A percentile compares a stretch with the other conserved stretches of the same genome.
Conservation (phyloP, 345 rosid genomes). For the Mallotus nudiflorus region DNA sequence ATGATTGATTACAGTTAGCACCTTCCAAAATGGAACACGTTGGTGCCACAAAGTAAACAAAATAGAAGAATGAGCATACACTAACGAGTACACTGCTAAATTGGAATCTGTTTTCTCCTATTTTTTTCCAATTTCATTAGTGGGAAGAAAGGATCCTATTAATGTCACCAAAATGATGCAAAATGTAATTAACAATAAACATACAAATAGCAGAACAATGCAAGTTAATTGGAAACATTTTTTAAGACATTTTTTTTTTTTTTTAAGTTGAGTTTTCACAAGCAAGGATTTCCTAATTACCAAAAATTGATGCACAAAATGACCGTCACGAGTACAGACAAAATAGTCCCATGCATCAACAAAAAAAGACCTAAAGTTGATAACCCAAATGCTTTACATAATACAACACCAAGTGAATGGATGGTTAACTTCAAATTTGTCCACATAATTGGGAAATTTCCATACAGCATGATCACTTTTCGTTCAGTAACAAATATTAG, state of each 20-base stretch:
- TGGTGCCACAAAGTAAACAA: not conserved
- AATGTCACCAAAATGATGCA: not conserved
- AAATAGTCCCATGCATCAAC: not conserved
- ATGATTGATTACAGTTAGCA: not conserved
- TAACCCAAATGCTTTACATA: not conserved
- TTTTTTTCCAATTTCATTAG: not conserved
- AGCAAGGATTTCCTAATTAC: not conserved
- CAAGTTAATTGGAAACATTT: too few relatives aligned
- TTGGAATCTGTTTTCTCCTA: not conserved
- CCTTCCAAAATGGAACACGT: not conserved
- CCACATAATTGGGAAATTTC: not conserved
- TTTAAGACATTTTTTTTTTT: not conserved
- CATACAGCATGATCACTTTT: not conserved
- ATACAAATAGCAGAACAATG: not conserved
- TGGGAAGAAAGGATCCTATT: not conserved
- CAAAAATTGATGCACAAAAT: conserved; percentile 4
- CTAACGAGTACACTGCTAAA: too few relatives aligned
- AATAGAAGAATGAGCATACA: not conserved
- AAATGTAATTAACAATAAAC: not conserved
- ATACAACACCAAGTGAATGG: not conserved
- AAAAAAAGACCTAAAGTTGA: not conserved
- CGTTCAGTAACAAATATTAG: not conserved
- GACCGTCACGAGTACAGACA: not conserved
- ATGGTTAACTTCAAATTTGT: not conserved
- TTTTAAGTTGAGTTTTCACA: not conserved